A percentile compares a stretch with the other conserved stretches of the same genome.
These are phyloP conservation scores for Corylus americana DNA, from an alignment of 306 rosid species.

Conservation along the genomic window DNA sequence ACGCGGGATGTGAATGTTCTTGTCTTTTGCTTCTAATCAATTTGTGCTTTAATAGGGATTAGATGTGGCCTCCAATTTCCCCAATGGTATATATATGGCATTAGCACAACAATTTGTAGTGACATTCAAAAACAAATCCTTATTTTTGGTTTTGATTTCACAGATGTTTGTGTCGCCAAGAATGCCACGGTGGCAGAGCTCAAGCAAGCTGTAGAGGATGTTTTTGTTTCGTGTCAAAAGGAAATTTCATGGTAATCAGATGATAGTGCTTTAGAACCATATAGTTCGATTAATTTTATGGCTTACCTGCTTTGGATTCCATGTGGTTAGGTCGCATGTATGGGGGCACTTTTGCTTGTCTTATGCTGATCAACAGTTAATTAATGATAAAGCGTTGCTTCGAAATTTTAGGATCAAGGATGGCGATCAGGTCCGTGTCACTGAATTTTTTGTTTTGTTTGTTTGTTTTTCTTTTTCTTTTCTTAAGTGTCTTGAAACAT, in stretches of 20 bases:
- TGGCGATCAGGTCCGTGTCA: conserved; percentile 50
- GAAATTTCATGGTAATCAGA: conserved; percentile 43
- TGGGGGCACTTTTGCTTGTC: conserved; percentile 62
- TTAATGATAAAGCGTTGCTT: conserved; percentile 38
- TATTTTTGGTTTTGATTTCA: background rate
- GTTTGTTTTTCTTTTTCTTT: background rate
- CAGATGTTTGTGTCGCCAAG: conserved; percentile 38
- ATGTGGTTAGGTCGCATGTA: conserved; percentile 41
- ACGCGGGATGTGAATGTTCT: too few species aligned
- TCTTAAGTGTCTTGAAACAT: background rate
- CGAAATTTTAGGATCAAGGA: conserved; percentile 45
- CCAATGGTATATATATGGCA: background rate
- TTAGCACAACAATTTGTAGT: background rate
- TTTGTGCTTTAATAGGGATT: too few species aligned
- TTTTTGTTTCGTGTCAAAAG: conserved; percentile 29
- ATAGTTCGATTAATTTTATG: background rate
- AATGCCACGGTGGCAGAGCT: conserved; percentile 49
- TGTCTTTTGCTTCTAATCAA: too few species aligned
- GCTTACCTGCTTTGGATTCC: background rate
- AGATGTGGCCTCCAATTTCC: too few species aligned
- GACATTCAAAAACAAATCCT: background rate
- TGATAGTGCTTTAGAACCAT: background rate
- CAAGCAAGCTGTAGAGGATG: conserved; percentile 42
- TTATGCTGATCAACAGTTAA: conserved; percentile 44
- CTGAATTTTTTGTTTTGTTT: too few species aligned